Percentiles rank a stretch among this genome's conserved stretches.
Conservation (phyloP, 495 filamentous ascomycete genomes). For the Aspergillus ellipticus region DNA sequence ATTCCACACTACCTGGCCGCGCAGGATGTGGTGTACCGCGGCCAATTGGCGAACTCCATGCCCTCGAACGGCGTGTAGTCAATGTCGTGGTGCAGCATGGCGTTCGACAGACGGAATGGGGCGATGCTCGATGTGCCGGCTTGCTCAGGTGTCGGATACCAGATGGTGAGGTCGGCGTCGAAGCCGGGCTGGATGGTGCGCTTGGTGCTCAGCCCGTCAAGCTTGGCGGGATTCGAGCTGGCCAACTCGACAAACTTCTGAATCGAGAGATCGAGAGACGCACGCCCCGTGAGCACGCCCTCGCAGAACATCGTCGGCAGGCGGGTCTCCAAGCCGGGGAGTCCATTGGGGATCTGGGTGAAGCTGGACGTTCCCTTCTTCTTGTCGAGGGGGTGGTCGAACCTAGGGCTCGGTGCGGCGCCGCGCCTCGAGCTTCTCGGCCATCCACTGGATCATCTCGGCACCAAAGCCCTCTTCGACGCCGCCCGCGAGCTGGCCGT, state of each 20-base stretch:
- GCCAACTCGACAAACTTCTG: conserved; percentile 59
- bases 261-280: no score
- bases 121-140: conserved; percentile 16
- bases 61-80: conserved; percentile 64
- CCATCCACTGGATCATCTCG: conserved; percentile 48
- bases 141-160: conserved; percentile 28
- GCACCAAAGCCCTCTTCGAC: conserved; percentile 25
- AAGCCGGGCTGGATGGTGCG: conserved; percentile 52
- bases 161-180: conserved; percentile 47
- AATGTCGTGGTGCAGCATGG: conserved; percentile 54
- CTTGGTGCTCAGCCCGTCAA: conserved; percentile 57
- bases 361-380: conserved; percentile 30
- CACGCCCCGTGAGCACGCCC: conserved; percentile 31
- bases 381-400: conserved; percentile 35
- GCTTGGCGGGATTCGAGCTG: conserved; percentile 55
- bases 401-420: conserved; percentile 18
- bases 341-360: conserved; percentile 51
- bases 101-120: conserved; percentile 43
- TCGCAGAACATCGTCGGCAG: conserved; percentile 42
- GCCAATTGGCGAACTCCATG: conserved; percentile 53
- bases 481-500: conserved; percentile 39
- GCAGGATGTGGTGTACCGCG: conserved; percentile 54
- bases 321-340: conserved; percentile 60
- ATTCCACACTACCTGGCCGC: conserved; percentile 57
- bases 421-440: conserved; percentile 40